These are phyloP conservation scores for Echinosophora koreensis DNA, from an alignment of 306 rosid genomes.

Conservation along the genomic window DNA sequence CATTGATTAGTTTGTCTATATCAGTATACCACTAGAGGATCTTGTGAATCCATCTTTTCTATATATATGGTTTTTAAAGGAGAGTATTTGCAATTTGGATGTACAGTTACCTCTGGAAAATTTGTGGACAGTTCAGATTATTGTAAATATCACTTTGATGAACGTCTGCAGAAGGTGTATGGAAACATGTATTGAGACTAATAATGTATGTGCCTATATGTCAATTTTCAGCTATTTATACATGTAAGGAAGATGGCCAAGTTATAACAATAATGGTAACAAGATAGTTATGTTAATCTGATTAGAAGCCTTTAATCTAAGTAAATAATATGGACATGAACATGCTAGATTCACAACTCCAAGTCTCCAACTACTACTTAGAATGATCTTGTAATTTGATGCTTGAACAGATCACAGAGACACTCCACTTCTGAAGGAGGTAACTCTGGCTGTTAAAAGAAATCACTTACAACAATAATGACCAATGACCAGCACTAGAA, in stretches of 20 bases:
- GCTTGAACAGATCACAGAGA: too few species aligned
- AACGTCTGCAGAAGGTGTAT: background rate
- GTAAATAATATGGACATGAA: too few species aligned
- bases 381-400: too few species aligned
- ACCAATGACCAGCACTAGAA: too few species aligned
- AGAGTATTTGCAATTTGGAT: slow-evolving; percentile 24
- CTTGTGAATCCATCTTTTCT: slow-evolving; percentile 8
- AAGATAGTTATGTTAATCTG: too few species aligned
- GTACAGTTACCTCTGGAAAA: slow-evolving; percentile 29
- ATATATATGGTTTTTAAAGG: background rate
- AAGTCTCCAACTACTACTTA: too few species aligned
- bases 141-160: slow-evolving; percentile 20
- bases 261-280: background rate
- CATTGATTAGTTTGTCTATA: slow-evolving; percentile 30
- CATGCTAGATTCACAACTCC: too few species aligned
- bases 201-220: background rate
- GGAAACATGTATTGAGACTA: background rate
- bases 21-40: slow-evolving; percentile 17
- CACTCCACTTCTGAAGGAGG: too few species aligned
- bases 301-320: too few species aligned
- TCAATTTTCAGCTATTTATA: background rate
- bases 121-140: background rate
- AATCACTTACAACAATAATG: too few species aligned
- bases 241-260: background rate
- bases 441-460: too few species aligned